Evolutionary conservation across 441 rosid species (phyloP).

Genomic region (Croton setiger): DNA sequence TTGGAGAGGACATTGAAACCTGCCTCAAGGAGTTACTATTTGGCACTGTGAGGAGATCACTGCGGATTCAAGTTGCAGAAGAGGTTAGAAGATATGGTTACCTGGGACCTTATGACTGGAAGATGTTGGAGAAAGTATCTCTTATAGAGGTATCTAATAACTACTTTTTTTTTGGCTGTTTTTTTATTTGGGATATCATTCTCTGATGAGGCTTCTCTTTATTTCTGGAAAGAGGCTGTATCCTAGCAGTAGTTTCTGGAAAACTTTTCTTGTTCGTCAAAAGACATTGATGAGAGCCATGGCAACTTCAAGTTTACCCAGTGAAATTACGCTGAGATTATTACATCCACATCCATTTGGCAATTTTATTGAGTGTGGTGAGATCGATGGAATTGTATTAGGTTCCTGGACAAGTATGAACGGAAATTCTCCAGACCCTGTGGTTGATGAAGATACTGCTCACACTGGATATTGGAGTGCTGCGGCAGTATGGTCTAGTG

Average conservation of each 20-base stretch:
- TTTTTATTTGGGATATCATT: conserved; percentile 24
- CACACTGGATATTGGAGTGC: conserved; percentile 93
- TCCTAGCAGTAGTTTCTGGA: conserved; percentile 96
- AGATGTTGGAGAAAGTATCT: conserved; percentile 71
- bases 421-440: conserved; percentile 48
- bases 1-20: conserved; percentile 88
- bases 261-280: conserved; percentile 63
- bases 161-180: conserved; percentile 13
- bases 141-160: conserved; percentile 72
- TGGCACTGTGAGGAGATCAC: conserved; percentile 90
- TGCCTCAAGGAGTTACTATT: conserved; percentile 90
- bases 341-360: conserved; percentile 42
- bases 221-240: conserved; percentile 79
- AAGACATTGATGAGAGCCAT: conserved; percentile 38
- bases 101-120: conserved; percentile 77
- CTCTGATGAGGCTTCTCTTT: conserved; percentile 29
- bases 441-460: conserved; percentile 56
- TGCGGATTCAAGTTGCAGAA: conserved; percentile 75
- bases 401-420: conserved; percentile 82
- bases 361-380: conserved; percentile 75
- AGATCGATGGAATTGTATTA: conserved; percentile 93
- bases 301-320: conserved; percentile 37
- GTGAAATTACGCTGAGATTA: conserved; percentile 46
- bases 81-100: conserved; percentile 79
- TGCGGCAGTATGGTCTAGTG: conserved; percentile 92